Percentiles rank a stretch among this genome's conserved stretches.
Evolutionary conservation across 2,329 filamentous ascomycete species (phyloP).

Genomic region (Xylaria sp.): DNA sequence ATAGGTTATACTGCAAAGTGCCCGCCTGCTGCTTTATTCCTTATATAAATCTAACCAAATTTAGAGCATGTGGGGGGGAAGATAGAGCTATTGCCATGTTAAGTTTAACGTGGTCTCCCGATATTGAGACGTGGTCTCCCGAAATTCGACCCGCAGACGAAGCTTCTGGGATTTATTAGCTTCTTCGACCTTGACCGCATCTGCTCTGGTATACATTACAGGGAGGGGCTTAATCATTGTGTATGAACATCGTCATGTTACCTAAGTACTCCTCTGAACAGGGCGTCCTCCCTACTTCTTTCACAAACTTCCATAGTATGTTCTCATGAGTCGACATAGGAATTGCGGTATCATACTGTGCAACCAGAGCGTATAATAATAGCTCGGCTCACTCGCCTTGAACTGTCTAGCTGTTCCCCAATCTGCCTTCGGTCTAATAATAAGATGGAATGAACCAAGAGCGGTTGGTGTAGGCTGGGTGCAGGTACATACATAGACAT

Average conservation of each 20-base stretch:
- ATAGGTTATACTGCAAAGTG: too few species aligned
- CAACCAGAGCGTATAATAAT: not conserved
- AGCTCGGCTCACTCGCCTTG: not conserved
- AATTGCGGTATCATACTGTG: not conserved
- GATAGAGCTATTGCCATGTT: too few species aligned
- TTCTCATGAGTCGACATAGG: not conserved
- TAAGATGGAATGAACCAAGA: not conserved
- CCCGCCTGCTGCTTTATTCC: too few species aligned
- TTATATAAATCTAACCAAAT: too few species aligned
- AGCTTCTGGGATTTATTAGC: slow-evolving; percentile 16
- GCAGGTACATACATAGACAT: not conserved
- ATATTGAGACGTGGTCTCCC: too few species aligned
- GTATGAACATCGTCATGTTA: slow-evolving; percentile 19
- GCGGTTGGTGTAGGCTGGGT: not conserved
- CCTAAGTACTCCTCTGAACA: not conserved
- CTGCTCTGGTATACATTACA: slow-evolving; percentile 5
- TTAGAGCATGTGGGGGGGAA: too few species aligned
- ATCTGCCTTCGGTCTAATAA: too few species aligned
- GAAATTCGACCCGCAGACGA: slow-evolving; percentile 37
- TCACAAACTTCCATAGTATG: not conserved
- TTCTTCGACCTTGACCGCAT: slow-evolving; percentile 18
- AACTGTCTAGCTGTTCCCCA: not conserved
- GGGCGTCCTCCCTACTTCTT: not conserved
- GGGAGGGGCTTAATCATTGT: slow-evolving; percentile 12
- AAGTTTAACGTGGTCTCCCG: too few species aligned